Conservation (phyloP, 331 rosid genomes). For the Ulmus americana region DNA sequence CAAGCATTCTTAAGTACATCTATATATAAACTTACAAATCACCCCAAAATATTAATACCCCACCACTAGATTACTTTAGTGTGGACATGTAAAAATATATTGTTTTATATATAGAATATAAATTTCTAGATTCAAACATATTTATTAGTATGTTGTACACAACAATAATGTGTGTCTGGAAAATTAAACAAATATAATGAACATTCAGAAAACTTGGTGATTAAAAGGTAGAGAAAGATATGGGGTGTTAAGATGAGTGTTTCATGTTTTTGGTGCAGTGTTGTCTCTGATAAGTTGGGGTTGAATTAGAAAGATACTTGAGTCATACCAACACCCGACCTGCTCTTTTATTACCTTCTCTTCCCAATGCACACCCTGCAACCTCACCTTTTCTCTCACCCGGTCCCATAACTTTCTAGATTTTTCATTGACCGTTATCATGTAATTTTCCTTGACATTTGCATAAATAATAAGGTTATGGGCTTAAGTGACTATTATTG, state of each 20-base stretch:
- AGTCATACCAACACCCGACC: constrained; percentile 23
- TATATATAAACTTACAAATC: neutral
- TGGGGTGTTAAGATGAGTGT: constrained; percentile 9
- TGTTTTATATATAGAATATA: no score
- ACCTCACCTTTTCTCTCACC: neutral
- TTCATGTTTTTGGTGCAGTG: constrained; percentile 10
- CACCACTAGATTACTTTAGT: no score
- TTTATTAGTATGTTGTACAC: neutral
- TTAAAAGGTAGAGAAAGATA: neutral
- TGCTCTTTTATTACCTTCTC: constrained; percentile 5
- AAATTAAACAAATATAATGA: neutral
- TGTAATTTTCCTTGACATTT: neutral
- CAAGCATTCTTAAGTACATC: no score
- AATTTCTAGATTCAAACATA: no score
- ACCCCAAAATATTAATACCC: neutral
- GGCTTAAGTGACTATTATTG: no score
- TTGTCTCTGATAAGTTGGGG: constrained; percentile 17
- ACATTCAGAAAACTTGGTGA: neutral
- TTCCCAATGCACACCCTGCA: constrained; percentile 9
- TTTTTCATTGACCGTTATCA: neutral
- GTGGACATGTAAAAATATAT: no score
- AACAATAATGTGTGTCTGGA: neutral
- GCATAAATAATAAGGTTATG: no score
- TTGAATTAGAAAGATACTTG: constrained; percentile 3
- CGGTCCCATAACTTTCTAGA: neutral